Percentiles rank a stretch among this genome's conserved stretches.
These are phyloP conservation scores for Mycena pura DNA, from an alignment of 768 basidiomycete genomes.

Conservation along the genomic window DNA sequence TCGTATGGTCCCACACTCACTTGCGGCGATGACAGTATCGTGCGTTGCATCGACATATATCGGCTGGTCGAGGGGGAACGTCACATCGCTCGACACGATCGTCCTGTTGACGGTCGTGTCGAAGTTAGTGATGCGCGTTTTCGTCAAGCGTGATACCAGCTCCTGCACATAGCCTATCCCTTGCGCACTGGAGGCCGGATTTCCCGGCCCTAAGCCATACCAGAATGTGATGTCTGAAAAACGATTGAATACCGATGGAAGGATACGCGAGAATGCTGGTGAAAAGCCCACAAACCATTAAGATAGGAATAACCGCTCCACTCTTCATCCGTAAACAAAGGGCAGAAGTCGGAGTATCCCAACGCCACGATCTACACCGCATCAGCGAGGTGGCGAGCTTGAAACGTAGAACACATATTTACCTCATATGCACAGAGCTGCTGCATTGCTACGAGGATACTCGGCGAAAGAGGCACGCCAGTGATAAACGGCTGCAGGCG, in stretches of 20 bases:
- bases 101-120: constrained; percentile 75
- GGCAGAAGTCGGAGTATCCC: constrained; percentile 79
- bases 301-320: constrained; percentile 82
- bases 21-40: constrained; percentile 72
- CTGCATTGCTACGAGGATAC: constrained; percentile 67
- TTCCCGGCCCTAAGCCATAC: constrained; percentile 74
- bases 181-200: constrained; percentile 63
- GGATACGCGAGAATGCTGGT: too few species aligned
- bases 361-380: constrained; percentile 71
- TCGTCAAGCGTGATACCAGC: constrained; percentile 72
- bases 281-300: constrained; percentile 33
- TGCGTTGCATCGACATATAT: constrained; percentile 80
- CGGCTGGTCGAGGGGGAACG: constrained; percentile 61
- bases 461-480: constrained; percentile 58
- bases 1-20: constrained; percentile 39
- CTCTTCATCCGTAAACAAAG: constrained; percentile 80
- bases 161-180: constrained; percentile 77
- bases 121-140: constrained; percentile 55
- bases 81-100: constrained; percentile 57
- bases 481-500: constrained; percentile 57
- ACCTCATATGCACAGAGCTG: constrained; percentile 80
- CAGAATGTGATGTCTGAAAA: constrained; percentile 53
- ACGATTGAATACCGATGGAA: neutral
- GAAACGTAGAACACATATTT: constrained; percentile 5
- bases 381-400: neutral